Conservation (phyloP, 2,329 filamentous ascomycete species). For the Fusarium sublunatum region DNA sequence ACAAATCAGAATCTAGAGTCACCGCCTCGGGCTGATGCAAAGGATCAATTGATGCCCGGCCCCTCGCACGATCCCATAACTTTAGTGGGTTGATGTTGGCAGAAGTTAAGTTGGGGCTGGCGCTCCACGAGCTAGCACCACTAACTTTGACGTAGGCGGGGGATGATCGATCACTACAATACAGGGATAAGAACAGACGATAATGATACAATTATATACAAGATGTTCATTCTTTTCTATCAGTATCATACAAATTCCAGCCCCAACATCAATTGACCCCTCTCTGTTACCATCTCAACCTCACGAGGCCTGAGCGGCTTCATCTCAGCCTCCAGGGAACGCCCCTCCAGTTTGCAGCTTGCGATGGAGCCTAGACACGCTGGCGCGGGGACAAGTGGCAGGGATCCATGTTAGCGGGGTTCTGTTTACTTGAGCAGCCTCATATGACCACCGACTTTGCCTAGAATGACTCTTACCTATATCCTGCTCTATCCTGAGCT, state of each 20-base stretch:
- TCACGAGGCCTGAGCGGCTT: no score
- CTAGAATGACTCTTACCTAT: no score
- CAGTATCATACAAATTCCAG: background rate
- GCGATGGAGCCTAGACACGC: background rate
- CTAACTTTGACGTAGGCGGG: background rate
- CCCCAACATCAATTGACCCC: background rate
- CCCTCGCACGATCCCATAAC: background rate
- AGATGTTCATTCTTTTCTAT: no score
- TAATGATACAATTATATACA: no score
- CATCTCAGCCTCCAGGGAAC: background rate
- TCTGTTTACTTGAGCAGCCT: no score
- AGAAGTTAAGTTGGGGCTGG: conserved; percentile 1
- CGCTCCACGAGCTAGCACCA: background rate
- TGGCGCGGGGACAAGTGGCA: background rate
- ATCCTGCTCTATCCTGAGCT: no score
- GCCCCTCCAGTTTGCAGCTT: background rate
- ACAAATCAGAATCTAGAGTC: conserved; percentile 20
- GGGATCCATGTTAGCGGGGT: background rate
- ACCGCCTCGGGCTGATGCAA: conserved; percentile 27
- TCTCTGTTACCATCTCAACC: background rate
- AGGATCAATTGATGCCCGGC: background rate
- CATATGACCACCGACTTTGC: no score
- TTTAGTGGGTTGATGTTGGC: conserved; percentile 30
- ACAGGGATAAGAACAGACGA: no score
- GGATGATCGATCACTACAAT: background rate